These are phyloP conservation scores for Leishmania tarentolae DNA, from an alignment of 208 protist genomes.

Conservation along the genomic window DNA sequence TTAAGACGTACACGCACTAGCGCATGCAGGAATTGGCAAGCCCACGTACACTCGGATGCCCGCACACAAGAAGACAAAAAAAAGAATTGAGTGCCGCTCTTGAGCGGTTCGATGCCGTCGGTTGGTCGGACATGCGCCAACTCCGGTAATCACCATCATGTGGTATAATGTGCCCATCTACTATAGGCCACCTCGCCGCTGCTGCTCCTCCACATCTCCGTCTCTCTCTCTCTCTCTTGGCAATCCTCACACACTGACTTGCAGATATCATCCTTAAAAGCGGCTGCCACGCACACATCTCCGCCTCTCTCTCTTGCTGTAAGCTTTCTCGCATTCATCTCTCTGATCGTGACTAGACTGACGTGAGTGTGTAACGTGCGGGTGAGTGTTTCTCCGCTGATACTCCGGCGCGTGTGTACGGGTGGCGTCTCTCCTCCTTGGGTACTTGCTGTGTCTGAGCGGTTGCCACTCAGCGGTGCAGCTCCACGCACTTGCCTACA, in stretches of 20 bases:
- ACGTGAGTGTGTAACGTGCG: not conserved
- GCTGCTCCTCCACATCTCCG: not conserved
- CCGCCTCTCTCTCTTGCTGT: not conserved
- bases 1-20: not conserved
- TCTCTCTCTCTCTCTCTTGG: not conserved
- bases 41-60: too few species aligned
- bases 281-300: not conserved
- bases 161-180: not conserved
- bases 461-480: not conserved
- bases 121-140: not conserved
- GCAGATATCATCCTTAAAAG: not conserved
- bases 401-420: not conserved
- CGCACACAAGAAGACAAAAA: not conserved
- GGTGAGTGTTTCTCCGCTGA: not conserved
- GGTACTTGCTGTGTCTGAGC: too few species aligned
- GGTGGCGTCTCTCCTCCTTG: not conserved
- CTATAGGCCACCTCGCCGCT: not conserved
- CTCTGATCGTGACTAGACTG: not conserved
- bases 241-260: not conserved
- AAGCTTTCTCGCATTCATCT: not conserved
- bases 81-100: not conserved
- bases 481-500: not conserved
- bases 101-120: not conserved
- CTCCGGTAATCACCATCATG: not conserved
- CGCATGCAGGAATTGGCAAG: not conserved